Percentiles rank a stretch among this genome's conserved stretches.
These are phyloP conservation scores for Eucalyptus viminalis DNA, from an alignment of 345 rosid genomes.

Conservation along the genomic window DNA sequence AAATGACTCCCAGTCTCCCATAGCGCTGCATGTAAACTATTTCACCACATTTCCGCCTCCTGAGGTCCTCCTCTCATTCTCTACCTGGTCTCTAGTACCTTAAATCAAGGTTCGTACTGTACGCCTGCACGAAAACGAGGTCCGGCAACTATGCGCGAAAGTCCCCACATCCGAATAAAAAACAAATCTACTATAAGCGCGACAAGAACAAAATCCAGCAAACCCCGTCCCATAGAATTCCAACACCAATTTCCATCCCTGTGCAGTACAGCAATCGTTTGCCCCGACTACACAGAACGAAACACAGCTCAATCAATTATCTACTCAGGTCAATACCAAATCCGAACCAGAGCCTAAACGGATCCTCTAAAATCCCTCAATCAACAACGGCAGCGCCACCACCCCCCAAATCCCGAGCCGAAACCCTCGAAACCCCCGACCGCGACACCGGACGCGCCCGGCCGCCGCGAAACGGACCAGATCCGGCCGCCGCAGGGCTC, in stretches of 20 bases:
- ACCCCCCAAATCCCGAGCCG: not conserved
- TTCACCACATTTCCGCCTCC: not conserved
- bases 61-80: not conserved
- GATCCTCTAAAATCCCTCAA: not conserved
- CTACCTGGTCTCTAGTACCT: not conserved
- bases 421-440: not conserved
- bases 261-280: not conserved
- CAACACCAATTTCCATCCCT: not conserved
- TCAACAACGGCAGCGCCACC: not conserved
- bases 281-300: not conserved
- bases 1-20: not conserved
- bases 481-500: not conserved
- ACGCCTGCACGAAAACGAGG: not conserved
- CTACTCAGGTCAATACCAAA: not conserved
- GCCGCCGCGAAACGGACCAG: not conserved
- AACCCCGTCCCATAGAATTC: not conserved
- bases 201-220: not conserved
- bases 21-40: not conserved
- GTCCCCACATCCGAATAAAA: not conserved
- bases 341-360: not conserved
- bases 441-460: not conserved
- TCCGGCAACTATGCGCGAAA: not conserved
- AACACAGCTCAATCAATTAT: not conserved
- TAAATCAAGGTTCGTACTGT: not conserved
- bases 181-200: not conserved